Percentiles rank a stretch among this genome's conserved stretches.
Conservation (phyloP, 2,329 filamentous ascomycete genomes). For the Pseudonectria buxi region DNA sequence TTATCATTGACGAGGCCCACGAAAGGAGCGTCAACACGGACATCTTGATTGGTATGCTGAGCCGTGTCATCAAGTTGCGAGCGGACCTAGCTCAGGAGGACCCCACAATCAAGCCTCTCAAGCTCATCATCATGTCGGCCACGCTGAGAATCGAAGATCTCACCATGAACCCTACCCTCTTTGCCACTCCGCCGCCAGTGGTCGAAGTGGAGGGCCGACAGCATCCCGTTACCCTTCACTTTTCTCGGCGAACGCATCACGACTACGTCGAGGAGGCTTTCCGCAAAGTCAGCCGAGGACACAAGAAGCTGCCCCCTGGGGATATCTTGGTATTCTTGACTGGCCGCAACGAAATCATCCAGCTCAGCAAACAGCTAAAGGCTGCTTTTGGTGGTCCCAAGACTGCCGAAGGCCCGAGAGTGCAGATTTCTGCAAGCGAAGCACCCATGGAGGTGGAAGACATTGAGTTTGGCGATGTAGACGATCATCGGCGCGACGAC, state of each 20-base stretch:
- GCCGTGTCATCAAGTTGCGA: constrained; percentile 80
- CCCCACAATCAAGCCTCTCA: constrained; percentile 66
- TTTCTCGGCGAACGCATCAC: constrained; percentile 70
- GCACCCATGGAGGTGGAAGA: constrained; percentile 79
- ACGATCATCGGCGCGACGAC: constrained; percentile 56
- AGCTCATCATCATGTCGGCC: constrained; percentile 96
- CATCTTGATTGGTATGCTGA: constrained; percentile 95
- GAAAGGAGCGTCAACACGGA: constrained; percentile 97
- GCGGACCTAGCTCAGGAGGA: constrained; percentile 68
- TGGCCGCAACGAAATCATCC: constrained; percentile 82
- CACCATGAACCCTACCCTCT: constrained; percentile 74
- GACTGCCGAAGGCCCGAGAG: constrained; percentile 54
- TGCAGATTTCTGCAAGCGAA: constrained; percentile 70
- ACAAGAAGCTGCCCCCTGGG: constrained; percentile 82
- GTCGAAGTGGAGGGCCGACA: constrained; percentile 88
- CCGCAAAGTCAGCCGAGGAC: constrained; percentile 77
- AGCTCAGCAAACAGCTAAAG: constrained; percentile 73
- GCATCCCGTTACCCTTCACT: constrained; percentile 84
- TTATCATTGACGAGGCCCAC: constrained; percentile 95
- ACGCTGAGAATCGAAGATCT: constrained; percentile 88
- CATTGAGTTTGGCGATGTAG: constrained; percentile 67
- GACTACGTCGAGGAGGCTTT: constrained; percentile 92
- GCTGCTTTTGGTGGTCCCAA: constrained; percentile 55
- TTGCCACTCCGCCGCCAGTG: constrained; percentile 71
- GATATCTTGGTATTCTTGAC: constrained; percentile 93